phyloP scores from a whole-genome alignment of 2,329 filamentous ascomycete species.

The Volutella citrinella region DNA sequence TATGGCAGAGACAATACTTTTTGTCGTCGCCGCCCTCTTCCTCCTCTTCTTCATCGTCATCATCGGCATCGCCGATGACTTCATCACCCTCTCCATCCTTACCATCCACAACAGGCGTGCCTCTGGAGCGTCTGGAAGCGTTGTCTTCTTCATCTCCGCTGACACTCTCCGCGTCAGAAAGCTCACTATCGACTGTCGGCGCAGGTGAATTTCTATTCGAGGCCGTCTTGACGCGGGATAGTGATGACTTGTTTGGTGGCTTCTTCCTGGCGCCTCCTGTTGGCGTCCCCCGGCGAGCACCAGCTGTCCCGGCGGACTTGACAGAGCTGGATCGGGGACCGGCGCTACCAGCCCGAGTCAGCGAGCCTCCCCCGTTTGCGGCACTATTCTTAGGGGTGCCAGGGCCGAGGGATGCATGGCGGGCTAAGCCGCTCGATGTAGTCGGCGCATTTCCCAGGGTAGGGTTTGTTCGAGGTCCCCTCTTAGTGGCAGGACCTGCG shows the following conservation, averaged over 20 bases:
- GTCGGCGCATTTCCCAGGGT: conserved; percentile 46
- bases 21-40: conserved; percentile 74
- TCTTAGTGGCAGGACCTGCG: conserved; percentile 56
- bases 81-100: conserved; percentile 49
- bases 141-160: conserved; percentile 51
- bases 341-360: conserved; percentile 54
- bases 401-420: conserved; percentile 61
- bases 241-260: conserved; percentile 54
- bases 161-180: conserved; percentile 60
- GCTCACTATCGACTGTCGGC: conserved; percentile 61
- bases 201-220: conserved; percentile 59
- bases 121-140: conserved; percentile 29
- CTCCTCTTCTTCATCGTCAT: conserved; percentile 67
- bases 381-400: conserved; percentile 53
- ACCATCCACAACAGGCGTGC: conserved; percentile 31
- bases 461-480: conserved; percentile 47
- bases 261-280: conserved; percentile 45
- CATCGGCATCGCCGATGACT: conserved; percentile 51
- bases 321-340: conserved; percentile 51
- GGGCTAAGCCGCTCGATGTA: conserved; percentile 56
- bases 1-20: conserved; percentile 81
- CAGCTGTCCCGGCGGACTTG: conserved; percentile 40
- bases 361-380: conserved; percentile 30
- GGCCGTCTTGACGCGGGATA: conserved; percentile 61
- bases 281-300: conserved; percentile 49